Evolutionary conservation across 768 basidiomycete species (phyloP).

Genomic region (Mycena capillaripes): DNA sequence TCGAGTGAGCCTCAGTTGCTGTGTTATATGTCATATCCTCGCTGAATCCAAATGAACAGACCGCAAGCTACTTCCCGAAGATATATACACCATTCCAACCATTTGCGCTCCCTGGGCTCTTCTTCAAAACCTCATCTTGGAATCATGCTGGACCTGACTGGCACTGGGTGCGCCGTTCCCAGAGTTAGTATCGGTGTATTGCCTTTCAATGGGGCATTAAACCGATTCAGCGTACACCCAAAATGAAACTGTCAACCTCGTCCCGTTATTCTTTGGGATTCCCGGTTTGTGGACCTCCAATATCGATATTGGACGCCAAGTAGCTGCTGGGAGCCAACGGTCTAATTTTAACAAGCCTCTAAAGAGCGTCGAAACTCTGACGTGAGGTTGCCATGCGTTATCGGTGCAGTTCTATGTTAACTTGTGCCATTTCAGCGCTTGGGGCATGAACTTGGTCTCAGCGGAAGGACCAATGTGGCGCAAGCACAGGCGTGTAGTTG

Average conservation of each 20-base stretch:
- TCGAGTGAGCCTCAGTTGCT: slow-evolving; percentile 2
- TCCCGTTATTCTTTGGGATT: slow-evolving; percentile 48
- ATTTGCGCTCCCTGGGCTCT: slow-evolving; percentile 41
- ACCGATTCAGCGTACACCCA: slow-evolving; percentile 31
- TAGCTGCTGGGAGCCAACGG: slow-evolving; percentile 55
- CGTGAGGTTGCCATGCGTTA: slow-evolving; percentile 42
- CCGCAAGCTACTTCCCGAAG: slow-evolving; percentile 39
- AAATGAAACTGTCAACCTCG: slow-evolving; percentile 42
- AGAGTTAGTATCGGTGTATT: slow-evolving; percentile 33
- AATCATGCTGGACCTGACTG: slow-evolving; percentile 43
- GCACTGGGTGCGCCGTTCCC: slow-evolving; percentile 43
- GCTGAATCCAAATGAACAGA: not conserved
- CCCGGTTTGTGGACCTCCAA: slow-evolving; percentile 59
- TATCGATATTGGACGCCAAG: slow-evolving; percentile 62
- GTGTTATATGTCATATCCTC: too few species aligned
- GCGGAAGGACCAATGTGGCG: slow-evolving; percentile 49
- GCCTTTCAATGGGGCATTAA: not conserved
- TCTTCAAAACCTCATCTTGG: slow-evolving; percentile 44
- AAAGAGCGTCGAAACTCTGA: slow-evolving; percentile 44
- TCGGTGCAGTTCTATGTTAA: not conserved
- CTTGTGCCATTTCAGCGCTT: slow-evolving; percentile 29
- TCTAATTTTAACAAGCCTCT: slow-evolving; percentile 57
- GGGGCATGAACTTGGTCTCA: slow-evolving; percentile 50
- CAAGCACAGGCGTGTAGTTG: slow-evolving; percentile 50
- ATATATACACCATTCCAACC: slow-evolving; percentile 46